Evolutionary conservation across 352 stramenopile genomes (phyloP), one percentile per base, ranked within the genome.

Genomic region (Phytophthora brassicae): DNA sequence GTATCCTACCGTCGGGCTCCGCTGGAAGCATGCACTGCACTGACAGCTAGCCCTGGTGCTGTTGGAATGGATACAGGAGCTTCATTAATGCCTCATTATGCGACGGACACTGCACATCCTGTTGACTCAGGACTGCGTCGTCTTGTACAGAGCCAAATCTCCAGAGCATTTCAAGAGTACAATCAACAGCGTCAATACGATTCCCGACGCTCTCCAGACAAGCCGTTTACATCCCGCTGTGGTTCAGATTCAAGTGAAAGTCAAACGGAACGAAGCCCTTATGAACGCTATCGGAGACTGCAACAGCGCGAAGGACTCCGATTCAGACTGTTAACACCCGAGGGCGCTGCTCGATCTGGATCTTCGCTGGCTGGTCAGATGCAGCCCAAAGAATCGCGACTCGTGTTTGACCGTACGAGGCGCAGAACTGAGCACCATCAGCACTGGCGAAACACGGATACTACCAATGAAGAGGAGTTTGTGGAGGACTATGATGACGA

Each of bases 1-100:
- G 71, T 79, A 6, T 82, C 73, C 12, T 77, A 82, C 48, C 73
- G 73, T 33, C 73, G 73, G 4, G 63, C 68, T 14, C 63, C 59
- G 4, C 33, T 66, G 12, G 67, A 71, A 14, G 47, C 33, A n/a
- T 46, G 35, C 1, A 20, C 45, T 41, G 20, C 23, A 33, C 20
- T 45, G 35, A 6, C 3, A 11, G 22, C 43, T 20, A 36, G 23
- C 13, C 23, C 44, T 28, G 24, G 19, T 17, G 19, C 45, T 14
- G 23, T 68, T 22, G 45, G 31, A 29, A 31, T 59, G 14, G 50
- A 66, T 48, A 16, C 29, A 20, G 3, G 35, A n/a, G 19, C 47
- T n/a, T 47, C 63, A 17, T 17, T 70, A 20, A 16, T 56, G 41
- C 64, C 53, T 11, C 49, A 56, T 14, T 77, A 77, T 41, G 53